Evolutionary conservation across 225 moss, liverwort and hornwort genomes (phyloP), one percentile per base, ranked within the genome.

Genomic region (Physcomitrium patens): DNA sequence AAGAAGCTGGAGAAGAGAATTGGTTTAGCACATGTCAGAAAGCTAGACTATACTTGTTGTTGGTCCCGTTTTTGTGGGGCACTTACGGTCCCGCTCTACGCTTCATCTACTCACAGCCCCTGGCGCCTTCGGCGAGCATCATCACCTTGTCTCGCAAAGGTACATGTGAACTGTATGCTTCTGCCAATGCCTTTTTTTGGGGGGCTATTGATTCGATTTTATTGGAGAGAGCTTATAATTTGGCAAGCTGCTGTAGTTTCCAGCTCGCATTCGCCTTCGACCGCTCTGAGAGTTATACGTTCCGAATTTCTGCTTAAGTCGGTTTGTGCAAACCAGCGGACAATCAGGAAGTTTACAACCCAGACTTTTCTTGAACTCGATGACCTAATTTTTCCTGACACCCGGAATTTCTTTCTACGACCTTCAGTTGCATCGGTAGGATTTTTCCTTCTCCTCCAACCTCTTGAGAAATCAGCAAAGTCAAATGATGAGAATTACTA

Each of bases 21-120:
- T 63, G 69, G 82, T 73, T 60, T 53, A 74, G 63, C 14, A 16
- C 6, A 10, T 69, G 80, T 14, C 57, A 77, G 61, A 76, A 79
- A 72, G 87, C 89, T 47, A 68, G 89, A 72, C 12, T 90, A 45
- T 87, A 72, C 15, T 67, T 90, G 76, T 1, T 77, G 47, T 43
- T 81, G 72, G 89, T 90, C 65, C 85, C 89, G 12, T 69, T 87
- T 46, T 63, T 90, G 89, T 90, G 89, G 87, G 89, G 87, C 0
- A 74, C 83, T 14, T 90, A 90, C 81, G 89, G 84, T 65, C 89
- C 89, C 48, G 80, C 85, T 26, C 67, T 90, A 67, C 76, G 85
- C 62, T 90, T 90, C 73, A 90, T 90, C 76, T 90, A 90, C 43
- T 71, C 79, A 66, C 87, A 87, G 68, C 89, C 89, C 8, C 12